Evolutionary conservation across 208 protist genomes (phyloP), one percentile per base, ranked within the genome.

Genomic region (Trypanosoma vivax): DNA sequence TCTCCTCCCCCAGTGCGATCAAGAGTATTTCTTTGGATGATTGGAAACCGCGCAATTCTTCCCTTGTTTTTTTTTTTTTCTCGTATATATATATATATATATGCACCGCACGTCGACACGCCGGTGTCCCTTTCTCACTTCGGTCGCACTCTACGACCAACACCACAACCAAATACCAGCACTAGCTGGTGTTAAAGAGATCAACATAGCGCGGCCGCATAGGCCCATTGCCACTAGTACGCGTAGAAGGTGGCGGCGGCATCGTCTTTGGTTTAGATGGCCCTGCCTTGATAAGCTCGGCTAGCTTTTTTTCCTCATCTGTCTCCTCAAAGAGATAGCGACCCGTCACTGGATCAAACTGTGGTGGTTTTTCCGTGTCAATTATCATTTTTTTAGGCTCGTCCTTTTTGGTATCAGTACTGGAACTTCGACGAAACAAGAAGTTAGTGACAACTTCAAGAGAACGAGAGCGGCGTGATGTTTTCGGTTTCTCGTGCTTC

Each of bases 331-430:
- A 90, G 47, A 89, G 54, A 70, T 83, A 94, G 7, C 81, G 75
- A 18, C 80, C 80, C 0, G 76, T 88, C 13, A 63, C 69, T 2
- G 76, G 67, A 54, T 94, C 83, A 59, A 84, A 94, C 45, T 70
- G 61, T 3, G 87, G 87, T 16, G 76, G 68, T 50, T 78, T 79
- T 40, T 71, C 81, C 9, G 83, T 91, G 67, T 94, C 72, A 28
- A 94, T 65, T 46, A 91, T 90, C 87, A 94, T 94, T 41, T 71
- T 68, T 55, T 91, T 94, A 31, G 75, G 68, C 58, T 83, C 76
- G n/a, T 89, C 69, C 16, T 73, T 65, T 57, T 82, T 75, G 13
- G 50, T 3, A 11, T 56, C 60, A 31, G 50, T 30, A 31, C 60
- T 75, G 10, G 38, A 18, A 24, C 68, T 51, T 16, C 80, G 74